Percentiles rank a stretch among this genome's conserved stretches.
These are phyloP conservation scores for Wallacemonas rigidus DNA, from an alignment of 208 protist species.

Conservation along the genomic window DNA sequence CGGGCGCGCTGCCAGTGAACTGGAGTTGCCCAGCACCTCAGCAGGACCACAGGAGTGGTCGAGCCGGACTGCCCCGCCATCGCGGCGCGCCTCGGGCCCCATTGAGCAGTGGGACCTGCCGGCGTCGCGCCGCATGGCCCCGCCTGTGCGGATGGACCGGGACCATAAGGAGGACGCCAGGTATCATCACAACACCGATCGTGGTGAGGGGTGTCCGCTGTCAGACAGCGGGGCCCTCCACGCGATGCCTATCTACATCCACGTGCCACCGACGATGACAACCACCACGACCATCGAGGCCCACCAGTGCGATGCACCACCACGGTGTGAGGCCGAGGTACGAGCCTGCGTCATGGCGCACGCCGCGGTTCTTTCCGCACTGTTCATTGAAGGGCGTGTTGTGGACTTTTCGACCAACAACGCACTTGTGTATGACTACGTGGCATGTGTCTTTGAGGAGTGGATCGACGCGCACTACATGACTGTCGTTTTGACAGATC, in stretches of 20 bases:
- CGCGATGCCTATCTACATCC: slow-evolving; percentile 56
- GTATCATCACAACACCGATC: slow-evolving; percentile 69
- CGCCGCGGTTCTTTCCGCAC: slow-evolving; percentile 57
- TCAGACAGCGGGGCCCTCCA: slow-evolving; percentile 37
- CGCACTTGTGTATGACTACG: slow-evolving; percentile 46
- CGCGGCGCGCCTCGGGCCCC: too few relatives aligned
- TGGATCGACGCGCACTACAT: slow-evolving; percentile 43
- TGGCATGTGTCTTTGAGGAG: slow-evolving; percentile 59
- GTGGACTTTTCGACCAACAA: slow-evolving; percentile 57
- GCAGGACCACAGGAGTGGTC: neutral
- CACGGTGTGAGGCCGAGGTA: slow-evolving; percentile 20
- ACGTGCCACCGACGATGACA: slow-evolving; percentile 16
- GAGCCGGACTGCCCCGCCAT: slow-evolving; percentile 28
- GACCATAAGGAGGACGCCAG: slow-evolving; percentile 39
- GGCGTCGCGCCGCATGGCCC: slow-evolving; percentile 9
- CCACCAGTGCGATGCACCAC: neutral
- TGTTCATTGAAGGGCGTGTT: slow-evolving; percentile 75
- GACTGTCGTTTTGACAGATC: slow-evolving; percentile 14
- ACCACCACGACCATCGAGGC: neutral
- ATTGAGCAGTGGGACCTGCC: too few relatives aligned
- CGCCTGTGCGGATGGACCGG: slow-evolving; percentile 42
- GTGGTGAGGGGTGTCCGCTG: slow-evolving; percentile 76
- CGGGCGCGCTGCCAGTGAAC: neutral
- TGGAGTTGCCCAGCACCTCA: neutral
- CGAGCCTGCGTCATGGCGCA: slow-evolving; percentile 66